Base-by-base conservation (phyloP, 192 early-diverging fungal species). In the Coemansia sp. region DNA sequence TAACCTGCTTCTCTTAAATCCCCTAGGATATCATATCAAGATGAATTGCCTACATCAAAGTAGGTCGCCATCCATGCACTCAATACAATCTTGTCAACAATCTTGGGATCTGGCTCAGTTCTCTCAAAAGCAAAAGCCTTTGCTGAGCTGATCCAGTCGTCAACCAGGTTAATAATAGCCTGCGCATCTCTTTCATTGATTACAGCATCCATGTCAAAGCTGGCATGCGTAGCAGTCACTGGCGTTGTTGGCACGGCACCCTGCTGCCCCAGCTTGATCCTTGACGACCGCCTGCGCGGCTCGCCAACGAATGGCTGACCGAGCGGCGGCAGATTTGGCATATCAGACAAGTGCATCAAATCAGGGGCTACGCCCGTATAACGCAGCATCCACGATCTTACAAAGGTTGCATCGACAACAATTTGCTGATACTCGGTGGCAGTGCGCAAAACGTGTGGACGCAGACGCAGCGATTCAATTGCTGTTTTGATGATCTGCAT, bases 401-500 rank as follows among this genome's bases (percentile, higher is more conserved):
- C 61, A 68, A 78, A 78, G 11, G 55, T 53, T 3, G 69, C 57
- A 43, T 78, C 75, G 1, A 72, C 62, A 7, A 72, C 15, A 2
- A 78, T 34, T 17, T 78, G 69, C 17, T 65, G 61, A 27, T 61
- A 78, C 55, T 67, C 53, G 0, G 17, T 25, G 0, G 30, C 25
- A 2, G 59, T 60, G 2, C n/a, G 34, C 1, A 71, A 13, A 1
- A 63, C 45, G 8, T 25, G 48, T 23, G 75, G 64, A 6, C 58
- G 53, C 23, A 72, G 48, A 9, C 69, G 57, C 6, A 78, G 1
- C 0, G 62, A 62, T 51, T 72, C 69, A 2, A 78, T 38, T 5
- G 75, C 69, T 1, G 75, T 49, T 27, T 78, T 78, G 61, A 78
- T 51, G 4, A 71, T 78, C 41, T 71, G 68, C 66, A 78, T 61